Evolutionary conservation across 2,329 filamentous ascomycete species (phyloP).

Genomic region (Pseudogymnoascus sp.): DNA sequence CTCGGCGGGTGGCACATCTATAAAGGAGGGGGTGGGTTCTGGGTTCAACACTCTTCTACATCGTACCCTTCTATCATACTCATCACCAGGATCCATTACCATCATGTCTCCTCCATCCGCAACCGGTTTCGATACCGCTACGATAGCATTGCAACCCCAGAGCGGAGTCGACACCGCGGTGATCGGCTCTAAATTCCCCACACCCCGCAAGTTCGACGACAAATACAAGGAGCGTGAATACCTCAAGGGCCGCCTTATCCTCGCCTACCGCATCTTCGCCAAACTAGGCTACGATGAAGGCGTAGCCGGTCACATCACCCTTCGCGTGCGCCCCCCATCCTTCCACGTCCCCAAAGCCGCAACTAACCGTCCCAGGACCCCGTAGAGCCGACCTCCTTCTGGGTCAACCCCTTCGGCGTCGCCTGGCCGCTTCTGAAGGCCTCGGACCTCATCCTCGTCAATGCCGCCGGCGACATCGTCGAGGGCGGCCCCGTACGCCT

Average conservation of each 20-base stretch:
- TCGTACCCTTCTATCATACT: background rate
- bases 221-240: conserved; percentile 31
- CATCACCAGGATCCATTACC: background rate
- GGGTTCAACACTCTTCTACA: background rate
- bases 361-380: conserved; percentile 23
- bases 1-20: background rate
- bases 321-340: conserved; percentile 23
- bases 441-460: conserved; percentile 61
- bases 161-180: background rate
- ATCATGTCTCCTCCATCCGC: conserved; percentile 7
- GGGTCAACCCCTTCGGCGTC: conserved; percentile 31
- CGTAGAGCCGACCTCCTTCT: conserved; percentile 28
- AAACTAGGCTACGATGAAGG: conserved; percentile 41
- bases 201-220: conserved; percentile 23
- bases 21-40: background rate
- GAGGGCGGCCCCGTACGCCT: conserved; percentile 45
- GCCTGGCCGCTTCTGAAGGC: conserved; percentile 43
- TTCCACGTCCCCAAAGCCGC: background rate
- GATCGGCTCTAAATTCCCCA: conserved; percentile 6
- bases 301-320: conserved; percentile 40
- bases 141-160: background rate
- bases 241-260: conserved; percentile 37
- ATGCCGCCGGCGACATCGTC: conserved; percentile 53
- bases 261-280: conserved; percentile 42
- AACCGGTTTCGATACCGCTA: background rate